Conservation (phyloP, 129 eudicot genomes). For the Scalesia atractyloides region DNA sequence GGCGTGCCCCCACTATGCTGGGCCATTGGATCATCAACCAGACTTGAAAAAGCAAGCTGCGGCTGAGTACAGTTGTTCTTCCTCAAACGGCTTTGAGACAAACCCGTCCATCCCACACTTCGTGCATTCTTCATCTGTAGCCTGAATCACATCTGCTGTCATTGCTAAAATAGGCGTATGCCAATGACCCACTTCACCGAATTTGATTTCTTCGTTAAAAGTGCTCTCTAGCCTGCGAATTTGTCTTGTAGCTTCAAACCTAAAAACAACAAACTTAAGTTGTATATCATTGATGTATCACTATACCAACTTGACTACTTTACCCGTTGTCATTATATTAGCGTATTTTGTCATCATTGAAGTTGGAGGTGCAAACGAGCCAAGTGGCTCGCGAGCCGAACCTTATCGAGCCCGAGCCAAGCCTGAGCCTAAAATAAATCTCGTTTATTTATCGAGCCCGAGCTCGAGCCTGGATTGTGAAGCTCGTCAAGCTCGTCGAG, state of each 20-base stretch:
- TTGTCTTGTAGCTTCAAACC: constrained; percentile 85
- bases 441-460: no score
- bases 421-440: no score
- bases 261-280: constrained; percentile 16
- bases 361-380: not conserved
- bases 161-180: constrained; percentile 91
- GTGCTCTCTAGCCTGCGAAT: constrained; percentile 52
- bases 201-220: constrained; percentile 37
- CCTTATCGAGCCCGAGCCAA: no score
- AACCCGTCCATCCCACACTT: constrained; percentile 92
- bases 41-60: constrained; percentile 78
- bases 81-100: constrained; percentile 83
- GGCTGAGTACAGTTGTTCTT: constrained; percentile 65
- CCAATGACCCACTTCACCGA: constrained; percentile 55
- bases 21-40: constrained; percentile 35
- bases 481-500: no score
- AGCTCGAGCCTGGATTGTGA: no score
- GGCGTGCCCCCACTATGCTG: not conserved
- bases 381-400: no score
- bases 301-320: not conserved
- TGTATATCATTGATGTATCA: not conserved
- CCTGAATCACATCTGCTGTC: constrained; percentile 96
- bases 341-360: not conserved
- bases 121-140: constrained; percentile 67
- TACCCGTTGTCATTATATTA: not conserved